phyloP scores from a whole-genome alignment of 495 filamentous ascomycete species.

The Darksidea phi region DNA sequence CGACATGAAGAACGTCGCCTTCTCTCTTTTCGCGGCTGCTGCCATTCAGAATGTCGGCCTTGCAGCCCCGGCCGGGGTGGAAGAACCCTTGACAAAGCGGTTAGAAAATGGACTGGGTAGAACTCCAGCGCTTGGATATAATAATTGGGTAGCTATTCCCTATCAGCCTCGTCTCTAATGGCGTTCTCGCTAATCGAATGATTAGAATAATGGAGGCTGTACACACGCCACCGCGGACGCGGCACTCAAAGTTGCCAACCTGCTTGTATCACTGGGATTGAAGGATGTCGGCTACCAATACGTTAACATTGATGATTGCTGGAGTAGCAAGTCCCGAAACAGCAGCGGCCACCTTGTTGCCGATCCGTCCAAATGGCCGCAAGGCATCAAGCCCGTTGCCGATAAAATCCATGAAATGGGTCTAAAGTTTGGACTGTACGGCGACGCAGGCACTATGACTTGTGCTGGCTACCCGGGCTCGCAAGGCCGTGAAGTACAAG shows the following conservation, averaged over 20 bases:
- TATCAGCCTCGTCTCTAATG: background rate
- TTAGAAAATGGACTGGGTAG: background rate
- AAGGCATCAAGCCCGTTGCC: conserved; percentile 41
- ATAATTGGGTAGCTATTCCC: background rate
- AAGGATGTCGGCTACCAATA: conserved; percentile 40
- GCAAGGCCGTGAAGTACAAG: conserved; percentile 47
- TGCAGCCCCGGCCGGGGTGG: too few species aligned
- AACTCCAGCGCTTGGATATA: background rate
- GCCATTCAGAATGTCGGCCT: too few species aligned
- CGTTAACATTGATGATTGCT: conserved; percentile 39
- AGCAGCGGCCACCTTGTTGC: conserved; percentile 31
- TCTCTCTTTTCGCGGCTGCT: too few species aligned
- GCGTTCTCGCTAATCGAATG: background rate
- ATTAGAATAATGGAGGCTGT: background rate
- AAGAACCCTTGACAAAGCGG: background rate
- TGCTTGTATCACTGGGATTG: conserved; percentile 35
- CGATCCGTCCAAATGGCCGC: conserved; percentile 38
- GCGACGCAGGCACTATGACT: conserved; percentile 38
- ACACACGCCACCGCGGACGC: background rate
- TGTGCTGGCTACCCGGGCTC: conserved; percentile 41
- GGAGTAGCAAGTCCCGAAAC: conserved; percentile 27
- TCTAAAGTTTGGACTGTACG: conserved; percentile 44
- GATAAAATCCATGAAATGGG: conserved; percentile 39
- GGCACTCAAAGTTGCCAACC: conserved; percentile 15
- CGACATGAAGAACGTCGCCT: too few species aligned